Evolutionary conservation across 495 filamentous ascomycete species (phyloP).

Genomic region (Podospora anserina): DNA sequence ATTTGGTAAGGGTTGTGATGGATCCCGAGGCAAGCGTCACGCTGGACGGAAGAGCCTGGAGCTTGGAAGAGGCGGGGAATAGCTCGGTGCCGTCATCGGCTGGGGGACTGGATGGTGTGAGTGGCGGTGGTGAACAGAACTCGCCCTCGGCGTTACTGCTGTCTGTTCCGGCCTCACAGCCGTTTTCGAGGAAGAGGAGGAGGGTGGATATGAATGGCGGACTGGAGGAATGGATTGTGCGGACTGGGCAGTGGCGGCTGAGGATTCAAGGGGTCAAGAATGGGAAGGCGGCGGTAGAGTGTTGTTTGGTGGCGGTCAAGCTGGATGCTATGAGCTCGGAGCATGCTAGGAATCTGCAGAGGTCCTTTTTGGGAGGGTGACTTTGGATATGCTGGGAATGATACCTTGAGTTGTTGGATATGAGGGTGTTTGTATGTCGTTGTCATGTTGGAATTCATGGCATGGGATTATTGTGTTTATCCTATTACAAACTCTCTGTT

Average conservation of each 20-base stretch:
- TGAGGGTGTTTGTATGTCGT: neutral
- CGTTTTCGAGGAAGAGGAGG: slow-evolving; percentile 50
- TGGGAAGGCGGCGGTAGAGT: slow-evolving; percentile 57
- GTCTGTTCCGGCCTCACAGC: neutral
- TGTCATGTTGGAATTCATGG: neutral
- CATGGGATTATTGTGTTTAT: neutral
- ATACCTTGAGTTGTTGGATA: slow-evolving; percentile 1
- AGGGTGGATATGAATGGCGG: slow-evolving; percentile 34
- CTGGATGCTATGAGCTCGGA: slow-evolving; percentile 71
- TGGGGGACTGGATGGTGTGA: slow-evolving; percentile 16
- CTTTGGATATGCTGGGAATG: neutral
- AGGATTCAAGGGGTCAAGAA: slow-evolving; percentile 56
- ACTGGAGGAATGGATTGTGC: slow-evolving; percentile 63
- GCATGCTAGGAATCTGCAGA: slow-evolving; percentile 61
- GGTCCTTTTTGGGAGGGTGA: slow-evolving; percentile 57
- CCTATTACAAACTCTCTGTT: neutral
- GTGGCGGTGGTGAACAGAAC: slow-evolving; percentile 32
- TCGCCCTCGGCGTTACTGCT: slow-evolving; percentile 27
- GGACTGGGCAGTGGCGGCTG: slow-evolving; percentile 77
- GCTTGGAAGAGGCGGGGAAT: slow-evolving; percentile 29
- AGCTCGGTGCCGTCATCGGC: slow-evolving; percentile 2
- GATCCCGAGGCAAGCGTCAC: slow-evolving; percentile 64
- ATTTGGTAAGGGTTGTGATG: slow-evolving; percentile 64
- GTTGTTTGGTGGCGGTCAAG: slow-evolving; percentile 73
- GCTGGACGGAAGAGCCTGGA: slow-evolving; percentile 62